Percentiles rank a stretch among this genome's conserved stretches.
Conservation (phyloP, 192 early-diverging fungal genomes). For the Phycomyces nitens region DNA sequence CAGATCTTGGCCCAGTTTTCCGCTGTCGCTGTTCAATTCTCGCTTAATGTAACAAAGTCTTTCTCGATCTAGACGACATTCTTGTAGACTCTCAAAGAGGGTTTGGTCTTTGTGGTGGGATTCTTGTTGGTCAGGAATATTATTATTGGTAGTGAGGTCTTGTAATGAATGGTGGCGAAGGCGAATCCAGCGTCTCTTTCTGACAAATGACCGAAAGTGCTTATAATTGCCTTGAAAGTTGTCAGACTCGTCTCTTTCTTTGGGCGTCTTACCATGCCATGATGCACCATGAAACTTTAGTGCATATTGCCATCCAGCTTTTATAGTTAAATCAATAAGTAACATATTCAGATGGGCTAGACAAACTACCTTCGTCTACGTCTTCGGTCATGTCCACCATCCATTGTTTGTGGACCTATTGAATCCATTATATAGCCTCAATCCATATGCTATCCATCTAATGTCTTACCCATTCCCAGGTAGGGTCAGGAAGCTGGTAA, state of each 20-base stretch:
- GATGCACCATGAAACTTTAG: conserved; percentile 45
- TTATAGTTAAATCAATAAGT: conserved; percentile 13
- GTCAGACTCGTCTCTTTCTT: background rate
- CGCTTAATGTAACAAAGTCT: conserved; percentile 6
- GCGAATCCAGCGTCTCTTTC: conserved; percentile 50
- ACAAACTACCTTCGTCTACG: conserved; percentile 45
- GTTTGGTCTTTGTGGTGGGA: background rate
- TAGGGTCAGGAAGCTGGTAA: conserved; percentile 48
- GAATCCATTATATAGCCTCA: background rate
- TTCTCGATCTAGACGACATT: conserved; percentile 34
- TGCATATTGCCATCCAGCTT: conserved; percentile 54
- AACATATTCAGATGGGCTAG: background rate
- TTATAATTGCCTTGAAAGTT: conserved; percentile 36
- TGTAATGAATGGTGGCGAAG: conserved; percentile 27
- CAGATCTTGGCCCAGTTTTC: background rate
- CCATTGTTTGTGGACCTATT: conserved; percentile 47
- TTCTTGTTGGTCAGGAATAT: background rate
- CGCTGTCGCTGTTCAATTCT: conserved; percentile 19
- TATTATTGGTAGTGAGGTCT: background rate
- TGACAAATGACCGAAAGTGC: conserved; percentile 49
- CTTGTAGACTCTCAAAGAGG: conserved; percentile 1
- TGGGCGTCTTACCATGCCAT: conserved; percentile 47
- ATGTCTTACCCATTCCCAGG: conserved; percentile 58
- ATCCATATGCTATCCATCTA: too few relatives aligned
- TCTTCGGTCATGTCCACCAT: conserved; percentile 59